Evolutionary conservation across 2,329 filamentous ascomycete genomes (phyloP), one percentile per base, ranked within the genome.

Genomic region (Phialemonium atrogriseum): DNA sequence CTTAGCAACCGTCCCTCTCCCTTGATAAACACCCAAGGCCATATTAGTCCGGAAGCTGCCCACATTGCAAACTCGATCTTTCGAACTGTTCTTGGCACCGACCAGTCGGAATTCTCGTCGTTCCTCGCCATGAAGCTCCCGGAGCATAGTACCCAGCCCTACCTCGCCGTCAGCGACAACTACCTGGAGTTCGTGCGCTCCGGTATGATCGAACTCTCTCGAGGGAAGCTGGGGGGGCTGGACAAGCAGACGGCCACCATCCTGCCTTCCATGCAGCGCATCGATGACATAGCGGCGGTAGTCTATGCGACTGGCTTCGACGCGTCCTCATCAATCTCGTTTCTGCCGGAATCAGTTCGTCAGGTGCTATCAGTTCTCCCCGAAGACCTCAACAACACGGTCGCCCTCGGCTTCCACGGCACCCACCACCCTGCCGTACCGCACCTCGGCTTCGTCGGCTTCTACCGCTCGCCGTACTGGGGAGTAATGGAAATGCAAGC

Each of bases 401-500:
- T 84, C 2, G 70, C 80, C 0, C 62, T 91, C 1, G 74, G 80
- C 14, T 77, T 80, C 30, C 78, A 84, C 41, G 73, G 72, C 2
- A 78, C 77, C 0, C 62, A 78, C 34, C 73, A 79, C 36, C 67
- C 70, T 0, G 58, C 64, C 0, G 54, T 87, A 0, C 70, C 78
- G 0, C 71, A 70, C 5, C 58, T 91, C 0, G 84, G 82, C 1
- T 88, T 91, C 45, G 78, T 91, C 1, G 85, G 85, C 1, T 86
- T 87, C 55, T 93, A 93, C 49, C 72, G 85, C 38, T 82, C 82
- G 0, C 84, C 84, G 0, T 91, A 85, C 51, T 93, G 85, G 85
- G 81, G 81, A 1, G 77, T 87, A 0, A 86, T 89, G 69, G 84
- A 91, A 52, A 84, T 87, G 80, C 85, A 93, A 55, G 79, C 84